A percentile compares a stretch with the other conserved stretches of the same genome.
These are phyloP conservation scores for Neonectria coccinea DNA, from an alignment of 2,329 filamentous ascomycete species.

Conservation along the genomic window DNA sequence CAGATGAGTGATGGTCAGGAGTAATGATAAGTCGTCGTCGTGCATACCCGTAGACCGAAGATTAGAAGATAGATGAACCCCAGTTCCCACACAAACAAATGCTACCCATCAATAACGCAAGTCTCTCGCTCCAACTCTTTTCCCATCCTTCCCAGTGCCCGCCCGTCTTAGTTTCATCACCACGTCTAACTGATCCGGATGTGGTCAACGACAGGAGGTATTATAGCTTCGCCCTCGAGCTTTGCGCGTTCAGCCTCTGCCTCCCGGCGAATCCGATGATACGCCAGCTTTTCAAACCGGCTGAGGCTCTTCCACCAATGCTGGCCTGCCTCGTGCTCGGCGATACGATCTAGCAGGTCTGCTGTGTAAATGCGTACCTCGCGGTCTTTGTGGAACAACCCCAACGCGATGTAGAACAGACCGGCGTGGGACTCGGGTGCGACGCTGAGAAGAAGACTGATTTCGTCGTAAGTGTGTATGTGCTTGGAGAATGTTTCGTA, in stretches of 20 bases:
- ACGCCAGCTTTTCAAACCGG: constrained; percentile 89
- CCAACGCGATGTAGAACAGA: constrained; percentile 90
- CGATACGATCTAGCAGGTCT: constrained; percentile 83
- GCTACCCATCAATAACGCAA: constrained; percentile 23
- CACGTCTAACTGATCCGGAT: constrained; percentile 60
- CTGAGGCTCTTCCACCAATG: constrained; percentile 93
- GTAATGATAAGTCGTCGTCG: constrained; percentile 32
- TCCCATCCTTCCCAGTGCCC: background rate
- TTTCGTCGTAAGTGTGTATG: constrained; percentile 84
- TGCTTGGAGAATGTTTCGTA: constrained; percentile 83
- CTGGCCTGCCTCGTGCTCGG: constrained; percentile 87
- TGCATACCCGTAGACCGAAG: constrained; percentile 31
- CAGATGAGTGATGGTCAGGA: constrained; percentile 34
- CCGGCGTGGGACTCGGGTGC: constrained; percentile 88
- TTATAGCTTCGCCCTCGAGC: constrained; percentile 57
- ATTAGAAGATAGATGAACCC: constrained; percentile 32
- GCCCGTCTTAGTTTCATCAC: background rate
- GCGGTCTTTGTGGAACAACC: constrained; percentile 88
- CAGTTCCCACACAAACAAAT: constrained; percentile 30
- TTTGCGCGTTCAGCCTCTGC: constrained; percentile 64
- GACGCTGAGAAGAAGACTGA: constrained; percentile 84
- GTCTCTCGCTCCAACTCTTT: background rate
- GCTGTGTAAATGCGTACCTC: constrained; percentile 83
- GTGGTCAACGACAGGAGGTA: constrained; percentile 55
- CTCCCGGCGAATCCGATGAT: constrained; percentile 80